phyloP scores from a whole-genome alignment of 1,139 yeast species.

The Hansenula lynferdii region DNA sequence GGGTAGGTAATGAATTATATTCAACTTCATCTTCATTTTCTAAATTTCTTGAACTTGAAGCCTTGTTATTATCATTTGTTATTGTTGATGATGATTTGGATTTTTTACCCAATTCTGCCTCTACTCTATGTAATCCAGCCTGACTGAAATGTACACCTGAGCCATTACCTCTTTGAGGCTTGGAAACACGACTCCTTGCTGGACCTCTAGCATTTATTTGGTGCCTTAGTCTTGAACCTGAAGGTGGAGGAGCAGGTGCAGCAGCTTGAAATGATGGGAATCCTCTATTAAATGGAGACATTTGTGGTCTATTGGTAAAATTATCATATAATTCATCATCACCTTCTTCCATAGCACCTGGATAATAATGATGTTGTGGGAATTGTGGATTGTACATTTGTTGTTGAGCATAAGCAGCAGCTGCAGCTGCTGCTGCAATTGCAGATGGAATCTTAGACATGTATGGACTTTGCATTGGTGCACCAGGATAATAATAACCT shows the following conservation, averaged over 20 bases:
- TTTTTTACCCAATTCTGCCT: background rate
- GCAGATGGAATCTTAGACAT: constrained; percentile 8
- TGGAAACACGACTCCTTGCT: background rate
- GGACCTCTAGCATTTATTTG: constrained; percentile 1
- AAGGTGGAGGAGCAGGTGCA: constrained; percentile 23
- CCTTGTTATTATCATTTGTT: background rate
- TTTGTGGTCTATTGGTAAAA: constrained; percentile 7
- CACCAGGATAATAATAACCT: background rate
- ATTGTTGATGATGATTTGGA: background rate
- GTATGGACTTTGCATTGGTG: background rate
- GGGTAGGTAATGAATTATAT: constrained; percentile 21
- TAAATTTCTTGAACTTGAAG: background rate
- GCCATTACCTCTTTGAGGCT: background rate
- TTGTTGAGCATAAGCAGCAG: constrained; percentile 18
- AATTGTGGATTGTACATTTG: constrained; percentile 2
- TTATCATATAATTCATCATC: constrained; percentile 18
- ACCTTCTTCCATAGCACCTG: constrained; percentile 7
- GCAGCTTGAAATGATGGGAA: constrained; percentile 30
- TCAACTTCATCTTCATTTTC: constrained; percentile 2
- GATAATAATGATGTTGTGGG: constrained; percentile 5
- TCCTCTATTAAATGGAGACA: constrained; percentile 25
- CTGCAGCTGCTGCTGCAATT: constrained; percentile 8
- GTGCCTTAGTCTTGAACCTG: constrained; percentile 14
- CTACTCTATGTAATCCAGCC: background rate
- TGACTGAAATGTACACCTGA: background rate